Evolutionary conservation across 352 stramenopile species (phyloP).

Genomic region (Globisporangium emineosum): DNA sequence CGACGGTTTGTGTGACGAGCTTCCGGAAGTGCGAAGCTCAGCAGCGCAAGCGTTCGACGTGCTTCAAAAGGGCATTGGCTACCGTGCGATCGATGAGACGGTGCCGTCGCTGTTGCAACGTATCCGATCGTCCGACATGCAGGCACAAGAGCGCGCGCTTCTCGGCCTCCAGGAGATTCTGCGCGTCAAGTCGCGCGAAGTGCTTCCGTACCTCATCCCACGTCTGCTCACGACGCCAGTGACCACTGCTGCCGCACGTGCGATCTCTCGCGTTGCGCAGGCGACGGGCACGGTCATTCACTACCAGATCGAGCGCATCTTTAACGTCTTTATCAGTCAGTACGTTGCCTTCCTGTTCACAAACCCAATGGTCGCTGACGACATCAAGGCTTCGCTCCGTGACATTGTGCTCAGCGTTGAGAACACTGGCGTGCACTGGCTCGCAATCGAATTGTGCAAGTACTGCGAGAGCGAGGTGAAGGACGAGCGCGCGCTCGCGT

Average conservation of each 20-base stretch:
- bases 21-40: conserved; percentile 86
- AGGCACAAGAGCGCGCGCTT: conserved; percentile 87
- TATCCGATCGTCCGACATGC: conserved; percentile 75
- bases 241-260: conserved; percentile 83
- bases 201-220: conserved; percentile 97
- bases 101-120: conserved; percentile 94
- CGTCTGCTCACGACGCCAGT: conserved; percentile 93
- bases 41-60: conserved; percentile 96
- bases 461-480: conserved; percentile 91
- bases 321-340: conserved; percentile 80
- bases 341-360: conserved; percentile 48
- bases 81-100: conserved; percentile 95
- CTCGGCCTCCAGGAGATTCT: conserved; percentile 98
- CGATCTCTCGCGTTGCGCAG: conserved; percentile 91
- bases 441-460: conserved; percentile 94
- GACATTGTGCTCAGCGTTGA: conserved; percentile 85
- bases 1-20: conserved; percentile 96
- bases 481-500: conserved; percentile 86
- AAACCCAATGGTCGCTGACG: conserved; percentile 43
- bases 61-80: conserved; percentile 95
- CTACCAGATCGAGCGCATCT: conserved; percentile 94
- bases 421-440: conserved; percentile 90
- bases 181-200: conserved; percentile 93
- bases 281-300: conserved; percentile 94
- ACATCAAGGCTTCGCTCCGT: conserved; percentile 74